Evolutionary conservation across 257 asterid genomes (phyloP), one percentile per base, ranked within the genome.

Genomic region (Ilex asprella): DNA sequence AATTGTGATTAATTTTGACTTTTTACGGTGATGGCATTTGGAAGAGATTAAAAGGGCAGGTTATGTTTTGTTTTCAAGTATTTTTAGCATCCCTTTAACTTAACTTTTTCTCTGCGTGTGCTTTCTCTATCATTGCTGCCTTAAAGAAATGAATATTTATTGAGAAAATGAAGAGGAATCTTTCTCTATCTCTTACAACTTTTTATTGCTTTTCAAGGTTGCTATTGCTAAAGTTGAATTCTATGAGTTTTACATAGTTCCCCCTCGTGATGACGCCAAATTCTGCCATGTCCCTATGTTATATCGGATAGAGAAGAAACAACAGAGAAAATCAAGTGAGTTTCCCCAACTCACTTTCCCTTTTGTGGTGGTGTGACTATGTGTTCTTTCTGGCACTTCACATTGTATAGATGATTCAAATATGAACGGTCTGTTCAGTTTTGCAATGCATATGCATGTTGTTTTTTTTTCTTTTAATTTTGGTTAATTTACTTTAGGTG

Each of bases 181-280:
- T 64, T 59, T 15, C 62, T 52, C 16, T 59, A 61, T 55, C 32
- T 63, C 66, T 68, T 52, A 58, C 8, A 67, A 62, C 58, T 64
- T 63, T 63, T 35, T 56, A 52, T 16, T 66, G 70, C 58, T 61
- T 60, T 44, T 68, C 69, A 62, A 87, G 96, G 95, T 82, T 78
- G 96, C 91, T 61, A 59, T 72, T 52, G 67, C 78, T 50, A 56
- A 81, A 64, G 63, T 73, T 75, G 85, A 73, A 43, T 62, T 7
- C 51, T 76, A 41, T 67, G 77, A 71, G 59, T 59, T 86, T 73
- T 80, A 67, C 78, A 70, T 88, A 64, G 70, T 73, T 69, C 79
- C 96, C 67, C 70, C 85, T 47, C 15, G 12, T 29, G 73, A 64
- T 62, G 78, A 70, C 63, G 73, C 81, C 16, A 54, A 62, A 55